These are phyloP conservation scores for Starmerella tilneyi DNA, from an alignment of 805 yeast species.

Conservation along the genomic window DNA sequence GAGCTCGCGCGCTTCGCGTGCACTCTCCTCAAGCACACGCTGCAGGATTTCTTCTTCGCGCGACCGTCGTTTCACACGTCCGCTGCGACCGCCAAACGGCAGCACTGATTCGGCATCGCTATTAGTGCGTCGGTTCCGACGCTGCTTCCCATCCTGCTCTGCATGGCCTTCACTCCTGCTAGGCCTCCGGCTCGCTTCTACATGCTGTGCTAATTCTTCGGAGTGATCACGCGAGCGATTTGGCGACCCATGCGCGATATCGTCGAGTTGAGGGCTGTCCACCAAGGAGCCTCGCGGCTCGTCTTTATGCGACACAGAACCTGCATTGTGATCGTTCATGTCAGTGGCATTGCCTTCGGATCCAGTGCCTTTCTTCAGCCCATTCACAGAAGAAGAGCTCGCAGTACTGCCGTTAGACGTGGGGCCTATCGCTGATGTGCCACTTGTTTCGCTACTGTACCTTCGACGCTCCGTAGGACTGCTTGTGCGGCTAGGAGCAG, in stretches of 20 bases:
- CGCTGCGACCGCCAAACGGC: slow-evolving; percentile 2
- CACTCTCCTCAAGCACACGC: slow-evolving; percentile 35
- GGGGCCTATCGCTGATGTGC: too few species aligned
- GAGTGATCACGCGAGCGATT: not conserved
- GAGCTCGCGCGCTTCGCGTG: slow-evolving; percentile 29
- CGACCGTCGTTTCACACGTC: slow-evolving; percentile 26
- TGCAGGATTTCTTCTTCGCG: slow-evolving; percentile 35
- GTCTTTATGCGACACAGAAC: not conserved
- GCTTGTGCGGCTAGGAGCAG: too few species aligned
- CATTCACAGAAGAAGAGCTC: too few species aligned
- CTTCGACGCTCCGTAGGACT: too few species aligned
- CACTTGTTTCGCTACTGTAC: too few species aligned
- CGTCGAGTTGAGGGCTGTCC: too few species aligned
- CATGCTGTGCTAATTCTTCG: not conserved
- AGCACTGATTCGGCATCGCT: slow-evolving; percentile 5
- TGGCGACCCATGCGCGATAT: not conserved
- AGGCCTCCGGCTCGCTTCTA: not conserved
- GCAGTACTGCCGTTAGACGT: not conserved
- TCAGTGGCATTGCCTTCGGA: too few species aligned
- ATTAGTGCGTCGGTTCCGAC: slow-evolving; percentile 6
- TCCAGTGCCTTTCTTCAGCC: too few species aligned
- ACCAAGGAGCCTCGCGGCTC: not conserved
- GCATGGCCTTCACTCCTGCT: not conserved
- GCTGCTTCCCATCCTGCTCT: not conserved
- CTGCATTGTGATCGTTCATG: too few species aligned